Percentiles rank a stretch among this genome's conserved stretches.
Conservation (phyloP, 306 rosid genomes). For the Acacia melanoxylon region DNA sequence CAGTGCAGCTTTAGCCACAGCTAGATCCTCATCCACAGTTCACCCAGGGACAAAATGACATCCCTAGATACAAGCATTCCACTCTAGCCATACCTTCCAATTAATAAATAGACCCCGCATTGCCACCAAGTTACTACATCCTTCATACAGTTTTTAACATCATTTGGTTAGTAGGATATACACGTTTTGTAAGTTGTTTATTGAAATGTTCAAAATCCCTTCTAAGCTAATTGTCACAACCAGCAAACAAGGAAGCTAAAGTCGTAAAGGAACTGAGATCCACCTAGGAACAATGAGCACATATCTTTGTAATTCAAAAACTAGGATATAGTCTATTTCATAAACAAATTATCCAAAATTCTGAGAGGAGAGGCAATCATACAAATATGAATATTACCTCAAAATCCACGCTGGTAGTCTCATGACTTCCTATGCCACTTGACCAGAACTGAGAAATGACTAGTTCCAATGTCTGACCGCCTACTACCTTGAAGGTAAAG, state of each 20-base stretch:
- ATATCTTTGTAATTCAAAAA: neutral
- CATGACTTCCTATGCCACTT: constrained; percentile 91
- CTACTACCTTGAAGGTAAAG: constrained; percentile 81
- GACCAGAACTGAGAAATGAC: constrained; percentile 93
- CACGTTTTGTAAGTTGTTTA: neutral
- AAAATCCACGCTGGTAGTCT: constrained; percentile 73
- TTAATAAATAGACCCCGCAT: neutral
- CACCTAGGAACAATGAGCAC: constrained; percentile 22
- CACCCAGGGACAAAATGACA: neutral
- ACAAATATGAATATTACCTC: constrained; percentile 60
- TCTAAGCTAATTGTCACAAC: neutral
- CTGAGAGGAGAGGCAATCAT: neutral
- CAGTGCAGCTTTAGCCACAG: neutral
- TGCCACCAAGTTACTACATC: neutral
- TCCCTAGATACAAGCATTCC: neutral
- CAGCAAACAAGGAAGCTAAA: constrained; percentile 22
- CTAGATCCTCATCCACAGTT: neutral
- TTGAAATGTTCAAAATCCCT: neutral
- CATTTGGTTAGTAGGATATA: neutral
- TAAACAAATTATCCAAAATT: constrained; percentile 19
- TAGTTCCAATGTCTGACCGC: constrained; percentile 91
- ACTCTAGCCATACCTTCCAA: neutral
- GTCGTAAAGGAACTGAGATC: constrained; percentile 10
- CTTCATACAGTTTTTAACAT: neutral
- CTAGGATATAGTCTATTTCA: neutral